phyloP scores from a whole-genome alignment of 2,329 filamentous ascomycete species.

The Ramularia collo-cygni region DNA sequence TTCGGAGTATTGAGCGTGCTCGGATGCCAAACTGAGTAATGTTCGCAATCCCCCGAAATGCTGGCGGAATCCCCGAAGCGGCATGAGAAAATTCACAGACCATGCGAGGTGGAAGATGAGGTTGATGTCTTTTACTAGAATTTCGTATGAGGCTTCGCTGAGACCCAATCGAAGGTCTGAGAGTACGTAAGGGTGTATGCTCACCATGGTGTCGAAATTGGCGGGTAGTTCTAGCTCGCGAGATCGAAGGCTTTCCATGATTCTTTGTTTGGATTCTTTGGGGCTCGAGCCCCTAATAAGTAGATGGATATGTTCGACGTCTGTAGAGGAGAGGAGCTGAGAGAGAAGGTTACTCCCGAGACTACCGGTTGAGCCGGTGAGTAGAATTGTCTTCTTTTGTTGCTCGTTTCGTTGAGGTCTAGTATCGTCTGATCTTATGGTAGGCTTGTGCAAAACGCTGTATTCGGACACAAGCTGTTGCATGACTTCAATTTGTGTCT shows the following conservation, averaged over 20 bases:
- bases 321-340: constrained; percentile 34
- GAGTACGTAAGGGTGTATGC: constrained; percentile 45
- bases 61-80: constrained; percentile 47
- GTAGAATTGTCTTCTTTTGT: constrained; percentile 25
- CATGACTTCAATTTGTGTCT: constrained; percentile 39
- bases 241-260: constrained; percentile 40
- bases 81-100: constrained; percentile 58
- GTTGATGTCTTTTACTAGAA: constrained; percentile 39
- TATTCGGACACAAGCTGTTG: constrained; percentile 43
- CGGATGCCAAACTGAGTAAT: constrained; percentile 42
- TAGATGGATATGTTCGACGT: constrained; percentile 47
- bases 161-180: constrained; percentile 45
- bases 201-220: constrained; percentile 33
- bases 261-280: constrained; percentile 38
- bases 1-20: constrained; percentile 15
- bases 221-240: constrained; percentile 27
- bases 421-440: background rate
- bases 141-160: constrained; percentile 32
- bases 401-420: constrained; percentile 1
- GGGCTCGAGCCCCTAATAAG: constrained; percentile 46
- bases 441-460: constrained; percentile 17
- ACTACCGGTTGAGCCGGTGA: constrained; percentile 47
- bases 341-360: constrained; percentile 47
- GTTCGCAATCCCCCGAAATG: constrained; percentile 46
- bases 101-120: constrained; percentile 58